phyloP scores from a whole-genome alignment of 176 grass and related monocot genomes.

The Musa itinerans region DNA sequence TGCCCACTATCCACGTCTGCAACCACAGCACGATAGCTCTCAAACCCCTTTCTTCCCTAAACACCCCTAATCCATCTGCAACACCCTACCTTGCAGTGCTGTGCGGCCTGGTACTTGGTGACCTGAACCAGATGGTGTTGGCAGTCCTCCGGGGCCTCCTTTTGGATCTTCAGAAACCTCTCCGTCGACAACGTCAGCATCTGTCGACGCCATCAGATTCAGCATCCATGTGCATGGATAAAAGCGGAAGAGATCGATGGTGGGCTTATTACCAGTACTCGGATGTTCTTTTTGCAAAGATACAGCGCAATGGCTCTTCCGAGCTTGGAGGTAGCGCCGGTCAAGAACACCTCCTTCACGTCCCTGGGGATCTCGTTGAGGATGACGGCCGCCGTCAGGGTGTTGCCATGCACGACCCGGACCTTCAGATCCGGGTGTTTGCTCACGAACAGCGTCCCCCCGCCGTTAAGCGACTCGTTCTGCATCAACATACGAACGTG shows the following conservation, averaged over 20 bases:
- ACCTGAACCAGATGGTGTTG: slow-evolving; percentile 73
- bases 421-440: slow-evolving; percentile 65
- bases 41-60: neutral
- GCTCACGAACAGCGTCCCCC: slow-evolving; percentile 64
- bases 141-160: slow-evolving; percentile 59
- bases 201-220: slow-evolving; percentile 15
- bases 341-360: slow-evolving; percentile 72
- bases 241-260: neutral
- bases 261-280: slow-evolving; percentile 41
- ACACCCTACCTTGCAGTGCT: slow-evolving; percentile 58
- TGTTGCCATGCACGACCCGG: slow-evolving; percentile 89
- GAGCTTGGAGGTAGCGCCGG: slow-evolving; percentile 87
- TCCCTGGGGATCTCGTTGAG: slow-evolving; percentile 61
- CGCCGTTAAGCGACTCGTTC: slow-evolving; percentile 86
- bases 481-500: neutral
- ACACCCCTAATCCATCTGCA: neutral
- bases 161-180: slow-evolving; percentile 68
- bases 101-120: slow-evolving; percentile 77
- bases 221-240: neutral
- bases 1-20: slow-evolving; percentile 88
- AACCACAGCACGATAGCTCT: neutral
- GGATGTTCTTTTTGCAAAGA: slow-evolving; percentile 66
- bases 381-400: slow-evolving; percentile 88
- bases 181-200: slow-evolving; percentile 74
- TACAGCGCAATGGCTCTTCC: slow-evolving; percentile 81